phyloP scores from a whole-genome alignment of 106 monocot species.

The Chionographis japonica region DNA sequence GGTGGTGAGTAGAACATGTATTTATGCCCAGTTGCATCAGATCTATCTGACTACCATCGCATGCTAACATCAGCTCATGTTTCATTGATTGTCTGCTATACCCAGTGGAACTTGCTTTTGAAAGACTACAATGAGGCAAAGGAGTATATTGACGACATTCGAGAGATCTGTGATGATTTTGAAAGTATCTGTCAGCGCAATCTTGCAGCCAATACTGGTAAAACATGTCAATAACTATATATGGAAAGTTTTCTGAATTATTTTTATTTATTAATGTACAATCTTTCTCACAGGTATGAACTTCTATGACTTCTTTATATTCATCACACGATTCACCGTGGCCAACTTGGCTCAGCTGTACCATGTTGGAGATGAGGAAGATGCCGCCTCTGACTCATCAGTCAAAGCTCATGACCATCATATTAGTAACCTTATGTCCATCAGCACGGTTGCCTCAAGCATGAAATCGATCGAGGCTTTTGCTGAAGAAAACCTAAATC shows the following conservation, averaged over 20 bases:
- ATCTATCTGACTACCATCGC: background rate
- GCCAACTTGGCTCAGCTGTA: constrained; percentile 47
- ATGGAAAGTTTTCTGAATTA: background rate
- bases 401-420: constrained; percentile 22
- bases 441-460: constrained; percentile 47
- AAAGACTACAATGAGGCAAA: constrained; percentile 83
- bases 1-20: constrained; percentile 56
- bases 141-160: constrained; percentile 89
- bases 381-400: constrained; percentile 1
- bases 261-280: background rate
- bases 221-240: background rate
- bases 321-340: constrained; percentile 60
- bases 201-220: constrained; percentile 97
- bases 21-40: background rate
- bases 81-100: background rate
- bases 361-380: constrained; percentile 24
- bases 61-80: background rate
- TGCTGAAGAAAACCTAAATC: constrained; percentile 39
- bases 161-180: constrained; percentile 90
- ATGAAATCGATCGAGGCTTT: constrained; percentile 78
- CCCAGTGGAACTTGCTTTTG: constrained; percentile 79
- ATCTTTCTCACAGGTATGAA: constrained; percentile 74
- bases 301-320: constrained; percentile 80
- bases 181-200: constrained; percentile 95
- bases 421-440: constrained; percentile 45